Percentiles rank a stretch among this genome's conserved stretches.
These are phyloP conservation scores for Erodium moschatum DNA, from an alignment of 441 rosid species.

Conservation along the genomic window DNA sequence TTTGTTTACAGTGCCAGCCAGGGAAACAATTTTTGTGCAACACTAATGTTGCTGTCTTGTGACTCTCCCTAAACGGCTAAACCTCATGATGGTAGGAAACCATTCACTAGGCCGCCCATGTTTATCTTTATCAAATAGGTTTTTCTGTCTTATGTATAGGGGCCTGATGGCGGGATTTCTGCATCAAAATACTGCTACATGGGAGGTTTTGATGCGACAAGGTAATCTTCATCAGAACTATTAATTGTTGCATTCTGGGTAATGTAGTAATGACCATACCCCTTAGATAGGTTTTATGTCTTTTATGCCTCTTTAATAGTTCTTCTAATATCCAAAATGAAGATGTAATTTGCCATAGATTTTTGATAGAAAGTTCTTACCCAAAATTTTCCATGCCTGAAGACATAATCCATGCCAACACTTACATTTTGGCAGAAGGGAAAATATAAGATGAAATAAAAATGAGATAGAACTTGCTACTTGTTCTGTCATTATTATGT, in stretches of 20 bases:
- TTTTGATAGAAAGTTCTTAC: no score
- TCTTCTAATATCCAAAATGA: neutral
- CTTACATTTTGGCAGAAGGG: no score
- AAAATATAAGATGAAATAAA: no score
- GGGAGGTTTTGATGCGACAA: conserved; percentile 99
- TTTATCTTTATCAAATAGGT: conserved; percentile 19
- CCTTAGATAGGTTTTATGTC: neutral
- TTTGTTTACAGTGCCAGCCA: conserved; percentile 15
- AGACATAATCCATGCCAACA: no score
- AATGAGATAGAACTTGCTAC: no score
- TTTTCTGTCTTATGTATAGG: conserved; percentile 36
- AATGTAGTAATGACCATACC: neutral
- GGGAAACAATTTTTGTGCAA: no score
- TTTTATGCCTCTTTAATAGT: neutral
- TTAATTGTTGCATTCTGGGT: conserved; percentile 2
- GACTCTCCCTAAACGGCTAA: no score
- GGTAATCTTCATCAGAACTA: conserved; percentile 35
- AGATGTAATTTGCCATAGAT: no score
- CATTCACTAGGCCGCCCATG: neutral
- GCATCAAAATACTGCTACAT: conserved; percentile 95
- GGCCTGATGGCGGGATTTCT: conserved; percentile 92
- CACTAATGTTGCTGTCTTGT: no score
- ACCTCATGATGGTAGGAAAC: no score
- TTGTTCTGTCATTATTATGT: neutral
- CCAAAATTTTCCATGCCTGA: no score